Evolutionary conservation across 129 eudicot species (phyloP).

Genomic region (Scalesia atractyloides): DNA sequence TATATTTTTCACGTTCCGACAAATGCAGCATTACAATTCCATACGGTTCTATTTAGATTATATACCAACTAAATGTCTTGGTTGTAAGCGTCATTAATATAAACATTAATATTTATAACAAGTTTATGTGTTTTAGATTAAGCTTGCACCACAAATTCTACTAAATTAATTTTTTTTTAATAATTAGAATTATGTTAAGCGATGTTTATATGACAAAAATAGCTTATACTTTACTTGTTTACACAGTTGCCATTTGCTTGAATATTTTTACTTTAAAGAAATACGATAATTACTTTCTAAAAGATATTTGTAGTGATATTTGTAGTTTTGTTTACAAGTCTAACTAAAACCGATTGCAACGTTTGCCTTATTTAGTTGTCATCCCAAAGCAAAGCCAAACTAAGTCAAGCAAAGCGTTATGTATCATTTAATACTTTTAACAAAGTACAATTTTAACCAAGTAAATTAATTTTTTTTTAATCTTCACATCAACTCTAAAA

Average conservation of each 20-base stretch:
- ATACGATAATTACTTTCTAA: neutral
- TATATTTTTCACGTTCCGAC: constrained; percentile 19
- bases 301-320: neutral
- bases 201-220: neutral
- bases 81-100: constrained; percentile 2
- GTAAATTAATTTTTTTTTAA: neutral
- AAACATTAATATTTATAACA: neutral
- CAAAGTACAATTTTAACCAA: neutral
- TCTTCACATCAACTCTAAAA: too few relatives aligned
- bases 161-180: neutral
- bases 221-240: neutral
- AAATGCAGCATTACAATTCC: constrained; percentile 22
- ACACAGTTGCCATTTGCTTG: neutral
- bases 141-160: neutral
- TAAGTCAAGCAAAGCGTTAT: too few relatives aligned
- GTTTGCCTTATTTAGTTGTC: neutral
- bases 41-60: constrained; percentile 12
- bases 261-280: neutral
- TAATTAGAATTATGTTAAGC: neutral
- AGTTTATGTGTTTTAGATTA: neutral
- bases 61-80: constrained; percentile 4
- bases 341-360: neutral
- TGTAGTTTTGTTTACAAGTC: neutral
- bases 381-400: neutral
- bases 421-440: neutral